Percentiles rank a stretch among this genome's conserved stretches.
These are phyloP conservation scores for Botrytis elliptica DNA, from an alignment of 2,329 filamentous ascomycete species.

Conservation along the genomic window DNA sequence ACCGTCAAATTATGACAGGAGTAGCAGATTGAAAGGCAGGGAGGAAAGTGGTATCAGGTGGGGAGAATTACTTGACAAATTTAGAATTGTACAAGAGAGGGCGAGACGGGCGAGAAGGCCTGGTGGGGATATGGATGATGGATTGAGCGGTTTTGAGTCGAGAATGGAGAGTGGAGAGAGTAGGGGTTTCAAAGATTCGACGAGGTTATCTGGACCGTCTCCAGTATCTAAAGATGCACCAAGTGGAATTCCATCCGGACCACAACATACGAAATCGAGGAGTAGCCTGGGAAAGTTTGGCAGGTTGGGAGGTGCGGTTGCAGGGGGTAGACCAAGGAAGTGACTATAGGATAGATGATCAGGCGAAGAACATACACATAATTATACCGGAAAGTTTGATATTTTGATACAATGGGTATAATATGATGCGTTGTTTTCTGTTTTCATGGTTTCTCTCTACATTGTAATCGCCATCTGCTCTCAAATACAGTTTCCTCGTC, in stretches of 20 bases:
- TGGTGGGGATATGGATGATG: slow-evolving; percentile 48
- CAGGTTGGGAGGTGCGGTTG: slow-evolving; percentile 67
- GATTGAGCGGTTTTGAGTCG: slow-evolving; percentile 50
- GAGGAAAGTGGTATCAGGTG: slow-evolving; percentile 86
- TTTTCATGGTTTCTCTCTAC: not conserved
- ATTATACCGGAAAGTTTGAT: not conserved
- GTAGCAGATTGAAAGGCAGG: slow-evolving; percentile 71
- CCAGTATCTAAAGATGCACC: slow-evolving; percentile 49
- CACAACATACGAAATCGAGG: slow-evolving; percentile 55
- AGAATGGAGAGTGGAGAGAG: slow-evolving; percentile 36
- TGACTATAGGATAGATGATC: slow-evolving; percentile 36
- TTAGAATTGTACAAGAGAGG: slow-evolving; percentile 84
- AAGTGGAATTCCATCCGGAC: slow-evolving; percentile 40
- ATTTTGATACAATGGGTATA: not conserved
- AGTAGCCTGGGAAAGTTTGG: slow-evolving; percentile 68
- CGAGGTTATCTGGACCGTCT: slow-evolving; percentile 41
- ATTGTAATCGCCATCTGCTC: not conserved
- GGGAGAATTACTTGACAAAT: slow-evolving; percentile 92
- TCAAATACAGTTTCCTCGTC: not conserved
- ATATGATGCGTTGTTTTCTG: not conserved
- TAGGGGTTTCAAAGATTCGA: slow-evolving; percentile 42
- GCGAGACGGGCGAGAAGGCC: slow-evolving; percentile 68
- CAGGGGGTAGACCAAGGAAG: slow-evolving; percentile 52
- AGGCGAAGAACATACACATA: not conserved
- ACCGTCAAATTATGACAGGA: slow-evolving; percentile 63